Conservation (phyloP, 2,329 filamentous ascomycete species). For the Claviceps capensis region DNA sequence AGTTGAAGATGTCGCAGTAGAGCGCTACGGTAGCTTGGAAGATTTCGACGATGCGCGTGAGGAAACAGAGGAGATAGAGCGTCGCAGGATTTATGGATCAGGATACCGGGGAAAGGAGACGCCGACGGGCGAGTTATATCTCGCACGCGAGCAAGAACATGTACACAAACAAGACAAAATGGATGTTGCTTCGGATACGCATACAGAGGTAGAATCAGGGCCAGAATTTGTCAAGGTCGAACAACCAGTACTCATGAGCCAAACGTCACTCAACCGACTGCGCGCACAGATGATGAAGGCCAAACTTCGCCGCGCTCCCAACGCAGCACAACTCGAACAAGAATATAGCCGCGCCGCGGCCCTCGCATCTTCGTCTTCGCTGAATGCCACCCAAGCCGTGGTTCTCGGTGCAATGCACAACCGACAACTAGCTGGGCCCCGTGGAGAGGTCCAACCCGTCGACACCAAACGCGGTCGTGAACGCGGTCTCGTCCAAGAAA, state of each 20-base stretch:
- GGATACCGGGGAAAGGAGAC: conserved; percentile 77
- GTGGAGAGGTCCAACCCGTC: conserved; percentile 62
- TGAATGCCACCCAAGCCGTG: conserved; percentile 45
- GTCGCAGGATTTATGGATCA: conserved; percentile 67
- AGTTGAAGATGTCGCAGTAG: conserved; percentile 70
- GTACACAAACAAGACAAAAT: not conserved
- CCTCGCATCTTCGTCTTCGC: conserved; percentile 26
- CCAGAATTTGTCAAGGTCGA: conserved; percentile 48
- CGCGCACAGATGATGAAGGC: conserved; percentile 95
- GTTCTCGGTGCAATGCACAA: conserved; percentile 82
- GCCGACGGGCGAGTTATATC: conserved; percentile 74
- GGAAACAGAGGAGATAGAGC: conserved; percentile 80
- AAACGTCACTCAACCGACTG: conserved; percentile 73
- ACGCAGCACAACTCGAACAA: conserved; percentile 63
- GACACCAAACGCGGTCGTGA: conserved; percentile 72
- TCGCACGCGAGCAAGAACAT: conserved; percentile 47
- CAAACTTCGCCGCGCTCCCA: conserved; percentile 64
- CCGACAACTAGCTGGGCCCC: conserved; percentile 64
- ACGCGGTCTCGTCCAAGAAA: conserved; percentile 73
- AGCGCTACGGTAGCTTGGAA: conserved; percentile 66
- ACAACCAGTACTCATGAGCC: conserved; percentile 44
- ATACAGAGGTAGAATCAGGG: conserved; percentile 16
- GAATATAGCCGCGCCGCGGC: conserved; percentile 68
- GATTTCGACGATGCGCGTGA: conserved; percentile 89
- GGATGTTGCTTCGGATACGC: conserved; percentile 18